Evolutionary conservation across 441 rosid genomes (phyloP), one percentile per base, ranked within the genome.

Genomic region (Flueggea neowawraea): DNA sequence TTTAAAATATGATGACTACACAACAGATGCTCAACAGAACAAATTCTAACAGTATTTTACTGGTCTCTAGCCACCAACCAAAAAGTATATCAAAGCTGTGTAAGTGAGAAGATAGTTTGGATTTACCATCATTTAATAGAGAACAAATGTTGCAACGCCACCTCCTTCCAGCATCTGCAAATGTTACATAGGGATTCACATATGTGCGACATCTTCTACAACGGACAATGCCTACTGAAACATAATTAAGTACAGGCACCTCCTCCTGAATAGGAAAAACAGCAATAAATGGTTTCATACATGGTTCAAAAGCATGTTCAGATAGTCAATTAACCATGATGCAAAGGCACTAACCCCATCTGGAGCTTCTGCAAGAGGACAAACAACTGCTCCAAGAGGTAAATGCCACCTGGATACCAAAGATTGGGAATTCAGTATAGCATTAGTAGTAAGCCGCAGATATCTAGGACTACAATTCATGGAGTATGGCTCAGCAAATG

Each of bases 151-250:
- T 95, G 83, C 99, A 95, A 32, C 96, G 88, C 99, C 99, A 95
- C 80, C 92, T 92, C 67, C 97, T 85, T 80, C 99, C 99, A 62
- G 94, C 83, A 82, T 95, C 99, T 0, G 96, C 76, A 80, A 95
- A 95, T 5, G 85, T 77, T 72, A 95, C 87, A 76, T 75, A 84
- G 39, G 99, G 99, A 83, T 95, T 95, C 67, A 95, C 86, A 77
- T 92, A 95, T 66, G 99, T 92, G 36, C 99, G 96, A 65, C 98
- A 92, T 77, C 97, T 87, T 81, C 96, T 87, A 79, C 98, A 95
- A 64, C 99, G 97, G 72, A 95, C 83, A 74, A 92, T 92, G 64
- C 96, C 97, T 66, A 76, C 68, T 68, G 93, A 79, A 63, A 78
- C 86, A 68, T 90, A 95, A 84, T 95, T 89, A 83, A 92, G 69